Evolutionary conservation across 2,329 filamentous ascomycete genomes (phyloP).

Genomic region (Arthrinium puccinioides): DNA sequence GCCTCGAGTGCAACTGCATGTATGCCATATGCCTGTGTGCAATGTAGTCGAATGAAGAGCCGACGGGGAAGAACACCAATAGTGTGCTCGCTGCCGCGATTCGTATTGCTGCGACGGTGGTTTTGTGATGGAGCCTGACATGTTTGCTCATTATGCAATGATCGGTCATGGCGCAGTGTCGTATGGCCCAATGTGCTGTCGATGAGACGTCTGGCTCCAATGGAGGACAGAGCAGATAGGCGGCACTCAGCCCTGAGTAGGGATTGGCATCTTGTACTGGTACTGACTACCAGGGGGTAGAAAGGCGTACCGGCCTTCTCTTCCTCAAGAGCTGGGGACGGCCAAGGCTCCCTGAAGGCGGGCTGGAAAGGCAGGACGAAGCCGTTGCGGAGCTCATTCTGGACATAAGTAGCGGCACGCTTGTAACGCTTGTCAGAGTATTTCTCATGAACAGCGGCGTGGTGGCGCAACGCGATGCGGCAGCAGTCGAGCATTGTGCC

Average conservation of each 20-base stretch:
- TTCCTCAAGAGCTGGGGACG: not conserved
- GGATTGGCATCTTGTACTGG: slow-evolving; percentile 17
- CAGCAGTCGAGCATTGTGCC: slow-evolving; percentile 82
- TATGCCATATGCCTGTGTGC: too few species aligned
- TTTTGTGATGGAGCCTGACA: too few species aligned
- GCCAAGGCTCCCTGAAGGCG: slow-evolving; percentile 5
- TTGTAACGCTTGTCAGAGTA: slow-evolving; percentile 86
- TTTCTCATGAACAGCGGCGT: slow-evolving; percentile 83
- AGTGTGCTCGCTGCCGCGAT: too few species aligned
- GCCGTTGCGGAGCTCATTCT: slow-evolving; percentile 60
- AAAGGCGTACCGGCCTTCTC: slow-evolving; percentile 7
- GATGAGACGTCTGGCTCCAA: too few species aligned
- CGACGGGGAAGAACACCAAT: too few species aligned
- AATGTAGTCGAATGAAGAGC: too few species aligned
- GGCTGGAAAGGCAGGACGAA: slow-evolving; percentile 40
- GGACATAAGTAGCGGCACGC: slow-evolving; percentile 72
- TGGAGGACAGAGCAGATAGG: too few species aligned
- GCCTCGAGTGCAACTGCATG: too few species aligned
- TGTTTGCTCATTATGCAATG: too few species aligned
- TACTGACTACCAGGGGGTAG: slow-evolving; percentile 4
- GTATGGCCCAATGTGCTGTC: too few species aligned
- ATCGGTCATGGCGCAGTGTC: too few species aligned
- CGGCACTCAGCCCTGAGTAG: slow-evolving; percentile 14
- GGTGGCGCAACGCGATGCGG: slow-evolving; percentile 71
- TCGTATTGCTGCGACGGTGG: too few species aligned